Base-by-base conservation (phyloP, 179 eudicot species). In the Nepenthes alata region DNA sequence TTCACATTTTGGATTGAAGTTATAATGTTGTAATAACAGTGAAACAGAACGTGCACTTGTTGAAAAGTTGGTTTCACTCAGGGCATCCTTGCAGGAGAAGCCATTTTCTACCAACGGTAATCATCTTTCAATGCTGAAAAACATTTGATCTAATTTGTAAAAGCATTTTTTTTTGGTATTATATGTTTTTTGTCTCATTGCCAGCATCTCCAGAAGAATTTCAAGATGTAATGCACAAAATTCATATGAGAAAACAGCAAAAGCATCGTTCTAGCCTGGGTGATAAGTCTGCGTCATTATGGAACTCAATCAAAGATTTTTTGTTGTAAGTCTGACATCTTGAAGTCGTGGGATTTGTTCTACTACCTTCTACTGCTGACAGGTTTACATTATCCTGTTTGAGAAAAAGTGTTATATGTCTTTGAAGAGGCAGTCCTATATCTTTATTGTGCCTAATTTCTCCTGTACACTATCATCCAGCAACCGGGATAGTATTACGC, bases 21-120 rank as follows among this genome's bases (percentile, higher is more conserved):
- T 52, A 60, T 25, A 37, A 57, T 71, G 51, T 67, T 59, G 15
- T 68, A 59, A 65, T 70, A 59, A 60, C 72, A 89, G 95, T 80
- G 81, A 72, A 57, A 78, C 76, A 70, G 97, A 89, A 68, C 78
- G 75, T 52, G 69, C 59, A 36, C 79, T 89, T 58, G 74, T 89
- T 59, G 75, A 80, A 67, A 80, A 81, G 86, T 66, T 89, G 76
- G 87, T 91, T 49, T 77, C 81, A 37, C 68, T 80, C 61, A 72
- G 77, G 77, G 70, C 66, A 63, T 68, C 82, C 47, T 54, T 65
- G 39, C 60, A 68, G 51, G 58, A 63, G 50, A 57, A 67, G 58
- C 59, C 80, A 14, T 59, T 49, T 53, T 60, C 72, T 47, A 55
- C 64, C 39, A 59, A 67, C 48, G 80, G 85, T 85, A 77, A 50